These are phyloP conservation scores for Scalesia atractyloides DNA, from an alignment of 129 eudicot genomes.

Conservation along the genomic window DNA sequence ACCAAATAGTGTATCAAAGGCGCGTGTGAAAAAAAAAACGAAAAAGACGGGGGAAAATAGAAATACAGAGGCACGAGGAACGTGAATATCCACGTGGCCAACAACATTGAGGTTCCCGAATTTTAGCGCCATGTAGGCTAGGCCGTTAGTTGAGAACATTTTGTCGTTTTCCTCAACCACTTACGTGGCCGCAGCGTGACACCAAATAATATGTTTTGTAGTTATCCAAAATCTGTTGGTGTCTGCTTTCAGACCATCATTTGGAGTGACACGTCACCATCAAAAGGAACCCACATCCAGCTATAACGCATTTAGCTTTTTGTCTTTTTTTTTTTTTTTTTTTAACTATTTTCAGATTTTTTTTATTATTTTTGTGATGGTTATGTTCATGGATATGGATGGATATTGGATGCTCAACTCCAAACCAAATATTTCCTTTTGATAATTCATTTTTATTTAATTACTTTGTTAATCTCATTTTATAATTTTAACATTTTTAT, in stretches of 20 bases:
- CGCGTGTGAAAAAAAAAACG: slow-evolving; percentile 1
- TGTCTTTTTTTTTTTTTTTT: neutral
- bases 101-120: slow-evolving; percentile 23
- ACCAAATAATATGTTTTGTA: slow-evolving; percentile 37
- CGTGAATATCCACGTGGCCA: slow-evolving; percentile 34
- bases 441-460: neutral
- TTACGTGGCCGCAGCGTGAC: slow-evolving; percentile 42
- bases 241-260: slow-evolving; percentile 41
- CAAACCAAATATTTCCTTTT: slow-evolving; percentile 2
- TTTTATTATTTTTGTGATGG: slow-evolving; percentile 11
- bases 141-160: slow-evolving; percentile 28
- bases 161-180: slow-evolving; percentile 23
- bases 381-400: slow-evolving; percentile 31
- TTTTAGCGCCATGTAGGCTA: slow-evolving; percentile 37
- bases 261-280: slow-evolving; percentile 29
- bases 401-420: neutral
- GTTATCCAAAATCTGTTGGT: slow-evolving; percentile 38
- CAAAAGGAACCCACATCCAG: slow-evolving; percentile 33
- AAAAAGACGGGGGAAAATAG: slow-evolving; percentile 18
- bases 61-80: slow-evolving; percentile 27
- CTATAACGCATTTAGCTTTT: slow-evolving; percentile 40
- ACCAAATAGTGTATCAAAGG: slow-evolving; percentile 21
- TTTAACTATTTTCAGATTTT: neutral
- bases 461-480: no score
- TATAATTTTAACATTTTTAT: no score